Evolutionary conservation across 352 stramenopile genomes (phyloP).

Genomic region (Globisporangium nodosum): DNA sequence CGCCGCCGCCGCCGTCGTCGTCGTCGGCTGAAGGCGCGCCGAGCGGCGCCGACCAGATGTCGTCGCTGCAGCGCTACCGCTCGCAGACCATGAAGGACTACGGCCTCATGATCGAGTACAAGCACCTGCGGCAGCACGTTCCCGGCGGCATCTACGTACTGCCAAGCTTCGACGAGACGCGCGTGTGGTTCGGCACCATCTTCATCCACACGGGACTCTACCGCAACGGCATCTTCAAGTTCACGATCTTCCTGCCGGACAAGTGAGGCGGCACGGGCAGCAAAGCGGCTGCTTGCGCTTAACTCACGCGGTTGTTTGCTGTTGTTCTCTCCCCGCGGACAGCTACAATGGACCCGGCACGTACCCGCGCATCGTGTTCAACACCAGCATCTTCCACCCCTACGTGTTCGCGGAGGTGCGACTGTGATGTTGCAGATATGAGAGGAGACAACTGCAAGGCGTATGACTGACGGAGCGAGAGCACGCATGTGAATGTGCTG

Average conservation of each 20-base stretch:
- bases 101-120: constrained; percentile 97
- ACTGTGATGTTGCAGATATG: not conserved
- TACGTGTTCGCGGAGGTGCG: constrained; percentile 82
- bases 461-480: not conserved
- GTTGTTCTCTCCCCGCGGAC: not conserved
- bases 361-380: constrained; percentile 92
- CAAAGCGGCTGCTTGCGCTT: not conserved
- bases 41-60: constrained; percentile 52
- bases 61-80: constrained; percentile 77
- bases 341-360: constrained; percentile 93
- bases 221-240: constrained; percentile 97
- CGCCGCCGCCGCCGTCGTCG: constrained; percentile 1
- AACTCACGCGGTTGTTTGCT: not conserved
- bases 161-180: constrained; percentile 89
- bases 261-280: constrained; percentile 20
- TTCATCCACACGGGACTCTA: constrained; percentile 95
- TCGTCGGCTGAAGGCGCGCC: constrained; percentile 9
- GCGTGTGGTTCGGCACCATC: constrained; percentile 93
- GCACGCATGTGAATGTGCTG: too few species aligned
- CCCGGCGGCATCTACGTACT: constrained; percentile 95
- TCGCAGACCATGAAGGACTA: constrained; percentile 92
- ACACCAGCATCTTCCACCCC: constrained; percentile 91
- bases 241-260: constrained; percentile 84
- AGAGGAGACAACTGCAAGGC: not conserved
- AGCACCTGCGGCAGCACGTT: constrained; percentile 93